phyloP scores from a whole-genome alignment of 345 rosid species.

The Erodium maritimum region DNA sequence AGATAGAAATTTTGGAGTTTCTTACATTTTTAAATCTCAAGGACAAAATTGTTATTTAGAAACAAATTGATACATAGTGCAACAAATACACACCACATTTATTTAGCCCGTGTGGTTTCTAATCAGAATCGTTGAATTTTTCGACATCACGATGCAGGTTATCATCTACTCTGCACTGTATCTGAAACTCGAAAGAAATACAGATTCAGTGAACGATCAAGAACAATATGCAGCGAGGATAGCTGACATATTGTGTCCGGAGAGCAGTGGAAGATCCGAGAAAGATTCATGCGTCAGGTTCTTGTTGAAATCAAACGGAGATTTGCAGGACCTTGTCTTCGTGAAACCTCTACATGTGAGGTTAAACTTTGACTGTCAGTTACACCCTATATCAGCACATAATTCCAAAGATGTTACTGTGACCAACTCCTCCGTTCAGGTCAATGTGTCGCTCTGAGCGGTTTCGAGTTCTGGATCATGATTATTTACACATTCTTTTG shows the following conservation, averaged over 20 bases:
- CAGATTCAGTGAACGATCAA: slow-evolving; percentile 18
- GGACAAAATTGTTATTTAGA: too few species aligned
- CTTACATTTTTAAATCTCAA: too few species aligned
- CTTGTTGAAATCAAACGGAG: slow-evolving; percentile 39
- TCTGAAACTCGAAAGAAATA: slow-evolving; percentile 38
- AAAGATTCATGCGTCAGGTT: slow-evolving; percentile 39
- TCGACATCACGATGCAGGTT: slow-evolving; percentile 32
- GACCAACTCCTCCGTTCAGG: slow-evolving; percentile 35
- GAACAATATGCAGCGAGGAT: slow-evolving; percentile 47
- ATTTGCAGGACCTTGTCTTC: slow-evolving; percentile 53
- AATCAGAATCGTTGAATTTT: slow-evolving; percentile 3
- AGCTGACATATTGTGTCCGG: slow-evolving; percentile 36
- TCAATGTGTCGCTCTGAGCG: slow-evolving; percentile 30
- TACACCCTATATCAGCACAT: slow-evolving; percentile 66
- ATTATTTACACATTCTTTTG: too few species aligned
- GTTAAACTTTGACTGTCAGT: slow-evolving; percentile 34
- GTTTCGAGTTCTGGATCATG: too few species aligned
- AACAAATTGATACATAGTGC: too few species aligned
- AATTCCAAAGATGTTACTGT: slow-evolving; percentile 46
- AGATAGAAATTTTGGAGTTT: too few species aligned
- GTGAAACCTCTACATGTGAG: slow-evolving; percentile 61
- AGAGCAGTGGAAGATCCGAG: slow-evolving; percentile 18
- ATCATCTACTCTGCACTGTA: slow-evolving; percentile 50
- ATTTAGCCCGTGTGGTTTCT: background rate
- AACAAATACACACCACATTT: too few species aligned